These are phyloP conservation scores for Penicillium tannophilum DNA, from an alignment of 495 filamentous ascomycete species.

Conservation along the genomic window DNA sequence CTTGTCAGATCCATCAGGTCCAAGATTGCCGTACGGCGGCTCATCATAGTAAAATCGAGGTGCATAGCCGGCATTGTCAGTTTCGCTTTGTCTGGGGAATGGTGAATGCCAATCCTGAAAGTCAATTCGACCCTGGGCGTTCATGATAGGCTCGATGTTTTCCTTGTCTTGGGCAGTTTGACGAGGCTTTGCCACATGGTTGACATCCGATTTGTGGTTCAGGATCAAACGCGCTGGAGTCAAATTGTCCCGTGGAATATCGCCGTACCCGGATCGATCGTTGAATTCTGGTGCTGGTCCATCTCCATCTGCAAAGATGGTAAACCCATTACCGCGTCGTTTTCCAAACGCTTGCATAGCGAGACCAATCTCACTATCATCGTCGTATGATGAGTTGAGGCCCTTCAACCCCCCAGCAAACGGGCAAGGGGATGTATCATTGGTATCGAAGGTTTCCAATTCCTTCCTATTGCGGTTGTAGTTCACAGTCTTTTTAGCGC, in stretches of 20 bases:
- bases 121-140: slow-evolving; percentile 36
- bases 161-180: slow-evolving; percentile 34
- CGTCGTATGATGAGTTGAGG: slow-evolving; percentile 15
- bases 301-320: slow-evolving; percentile 40
- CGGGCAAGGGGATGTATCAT: slow-evolving; percentile 1
- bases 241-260: slow-evolving; percentile 17
- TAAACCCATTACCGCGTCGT: slow-evolving; percentile 27
- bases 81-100: slow-evolving; percentile 29
- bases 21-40: slow-evolving; percentile 17
- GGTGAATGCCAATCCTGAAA: slow-evolving; percentile 35
- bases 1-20: slow-evolving; percentile 29
- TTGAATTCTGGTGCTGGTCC: slow-evolving; percentile 12
- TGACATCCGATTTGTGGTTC: slow-evolving; percentile 19
- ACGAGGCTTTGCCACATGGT: slow-evolving; percentile 12
- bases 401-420: slow-evolving; percentile 8
- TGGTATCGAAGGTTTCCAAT: neutral
- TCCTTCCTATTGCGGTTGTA: neutral
- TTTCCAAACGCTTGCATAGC: slow-evolving; percentile 24
- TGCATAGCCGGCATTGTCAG: slow-evolving; percentile 29
- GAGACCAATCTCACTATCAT: slow-evolving; percentile 37
- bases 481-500: slow-evolving; percentile 19
- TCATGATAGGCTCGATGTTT: slow-evolving; percentile 48
- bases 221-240: slow-evolving; percentile 30
- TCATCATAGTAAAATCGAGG: slow-evolving; percentile 39
- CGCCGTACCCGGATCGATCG: slow-evolving; percentile 11